A percentile compares a stretch with the other conserved stretches of the same genome.
phyloP scores from a whole-genome alignment of 352 stramenopile genomes.

The Phytophthora uliginosa region DNA sequence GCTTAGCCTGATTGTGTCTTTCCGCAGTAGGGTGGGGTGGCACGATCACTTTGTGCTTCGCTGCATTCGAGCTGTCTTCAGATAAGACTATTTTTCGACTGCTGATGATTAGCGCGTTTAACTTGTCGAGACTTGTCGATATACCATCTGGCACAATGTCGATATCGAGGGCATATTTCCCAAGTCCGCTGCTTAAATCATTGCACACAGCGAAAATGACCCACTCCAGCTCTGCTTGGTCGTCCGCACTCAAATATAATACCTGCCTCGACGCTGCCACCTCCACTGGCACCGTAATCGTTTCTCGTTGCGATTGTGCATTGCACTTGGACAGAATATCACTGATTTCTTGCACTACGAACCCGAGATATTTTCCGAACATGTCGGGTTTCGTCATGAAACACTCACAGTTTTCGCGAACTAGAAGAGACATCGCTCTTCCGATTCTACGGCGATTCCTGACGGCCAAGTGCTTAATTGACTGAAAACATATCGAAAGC shows the following conservation, averaged over 20 bases:
- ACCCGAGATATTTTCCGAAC: constrained; percentile 86
- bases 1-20: constrained; percentile 32
- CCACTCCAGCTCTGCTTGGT: constrained; percentile 80
- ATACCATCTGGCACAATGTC: constrained; percentile 68
- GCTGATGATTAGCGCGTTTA: constrained; percentile 63
- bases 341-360: constrained; percentile 84
- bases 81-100: constrained; percentile 40
- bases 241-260: constrained; percentile 53
- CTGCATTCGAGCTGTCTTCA: constrained; percentile 7
- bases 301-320: background rate
- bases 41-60: constrained; percentile 1
- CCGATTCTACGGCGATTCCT: constrained; percentile 43
- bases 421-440: constrained; percentile 55
- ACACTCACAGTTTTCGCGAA: constrained; percentile 69
- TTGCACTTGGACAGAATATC: constrained; percentile 55
- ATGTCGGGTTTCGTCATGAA: constrained; percentile 71
- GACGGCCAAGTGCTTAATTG: constrained; percentile 55
- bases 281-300: background rate
- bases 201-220: constrained; percentile 85
- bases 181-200: constrained; percentile 71
- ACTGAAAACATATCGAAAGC: constrained; percentile 78
- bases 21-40: background rate
- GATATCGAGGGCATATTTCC: constrained; percentile 80
- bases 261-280: background rate
- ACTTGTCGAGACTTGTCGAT: constrained; percentile 75